phyloP scores from a whole-genome alignment of 768 basidiomycete genomes.

The Russula sp. region DNA sequence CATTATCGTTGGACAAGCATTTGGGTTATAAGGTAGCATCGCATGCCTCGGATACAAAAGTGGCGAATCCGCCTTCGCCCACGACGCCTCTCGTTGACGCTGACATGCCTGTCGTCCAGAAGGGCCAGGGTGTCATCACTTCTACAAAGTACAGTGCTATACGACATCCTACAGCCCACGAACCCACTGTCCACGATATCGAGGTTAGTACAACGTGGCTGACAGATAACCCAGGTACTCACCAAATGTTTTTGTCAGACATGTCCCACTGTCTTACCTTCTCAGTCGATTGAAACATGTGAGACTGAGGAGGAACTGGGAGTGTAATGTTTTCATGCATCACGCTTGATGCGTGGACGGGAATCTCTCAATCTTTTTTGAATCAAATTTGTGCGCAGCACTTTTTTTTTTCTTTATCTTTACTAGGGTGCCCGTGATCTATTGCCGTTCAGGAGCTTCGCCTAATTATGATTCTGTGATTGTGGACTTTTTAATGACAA shows the following conservation, averaged over 20 bases:
- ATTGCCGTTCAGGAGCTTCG: background rate
- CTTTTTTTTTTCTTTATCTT: background rate
- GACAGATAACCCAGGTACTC: background rate
- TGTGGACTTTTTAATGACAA: background rate
- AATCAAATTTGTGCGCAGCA: background rate
- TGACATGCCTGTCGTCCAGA: background rate
- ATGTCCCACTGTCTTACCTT: background rate
- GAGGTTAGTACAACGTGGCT: background rate
- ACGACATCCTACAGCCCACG: background rate
- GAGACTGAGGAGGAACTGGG: background rate
- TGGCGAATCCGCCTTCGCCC: background rate
- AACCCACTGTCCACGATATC: background rate
- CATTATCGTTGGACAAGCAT: conserved; percentile 10
- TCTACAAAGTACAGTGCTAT: conserved; percentile 8
- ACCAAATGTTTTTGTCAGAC: background rate
- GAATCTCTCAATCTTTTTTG: background rate
- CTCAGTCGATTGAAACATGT: background rate
- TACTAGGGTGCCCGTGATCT: background rate
- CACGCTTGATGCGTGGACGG: background rate
- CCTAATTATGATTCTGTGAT: background rate
- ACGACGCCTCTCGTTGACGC: background rate
- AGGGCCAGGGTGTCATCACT: background rate
- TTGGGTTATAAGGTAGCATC: conserved; percentile 13
- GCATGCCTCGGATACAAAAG: conserved; percentile 2
- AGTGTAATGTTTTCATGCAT: background rate